These are phyloP conservation scores for Chlorella sorokiniana DNA, from an alignment of 139 green algal genomes.

Conservation along the genomic window DNA sequence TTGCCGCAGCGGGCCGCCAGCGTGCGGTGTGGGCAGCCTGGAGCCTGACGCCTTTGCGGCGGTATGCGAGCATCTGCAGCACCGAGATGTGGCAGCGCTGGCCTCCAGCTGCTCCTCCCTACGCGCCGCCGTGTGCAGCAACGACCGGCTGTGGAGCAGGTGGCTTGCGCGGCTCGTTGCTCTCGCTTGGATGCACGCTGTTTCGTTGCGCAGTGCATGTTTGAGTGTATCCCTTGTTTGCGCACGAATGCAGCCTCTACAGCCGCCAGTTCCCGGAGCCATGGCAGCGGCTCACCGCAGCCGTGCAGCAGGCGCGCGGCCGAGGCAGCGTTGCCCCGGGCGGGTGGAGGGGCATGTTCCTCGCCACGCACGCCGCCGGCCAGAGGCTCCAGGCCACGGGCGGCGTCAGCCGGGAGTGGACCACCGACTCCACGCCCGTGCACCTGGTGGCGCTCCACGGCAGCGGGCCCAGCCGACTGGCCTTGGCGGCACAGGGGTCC, in stretches of 20 bases:
- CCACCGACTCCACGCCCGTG: conserved; percentile 11
- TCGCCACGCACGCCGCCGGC: not conserved
- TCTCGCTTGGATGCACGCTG: not conserved
- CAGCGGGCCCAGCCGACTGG: not conserved
- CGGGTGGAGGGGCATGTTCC: conserved; percentile 3
- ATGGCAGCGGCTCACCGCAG: conserved; percentile 8
- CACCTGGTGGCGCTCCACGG: not conserved
- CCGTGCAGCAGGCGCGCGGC: not conserved
- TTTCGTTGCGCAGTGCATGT: not conserved
- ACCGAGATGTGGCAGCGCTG: conserved; percentile 7
- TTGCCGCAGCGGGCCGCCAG: not conserved
- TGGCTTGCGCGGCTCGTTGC: not conserved
- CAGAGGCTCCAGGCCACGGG: not conserved
- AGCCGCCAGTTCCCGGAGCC: conserved; percentile 21
- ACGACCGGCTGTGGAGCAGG: conserved; percentile 15
- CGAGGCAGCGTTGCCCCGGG: not conserved
- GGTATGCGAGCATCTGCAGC: conserved; percentile 13
- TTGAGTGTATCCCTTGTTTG: no score
- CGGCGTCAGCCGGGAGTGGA: conserved; percentile 1
- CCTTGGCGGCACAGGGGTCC: conserved; percentile 6
- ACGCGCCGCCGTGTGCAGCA: not conserved
- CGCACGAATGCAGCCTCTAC: not conserved
- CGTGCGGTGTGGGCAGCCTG: not conserved
- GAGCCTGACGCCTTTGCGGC: conserved; percentile 16
- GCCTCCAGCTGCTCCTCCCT: not conserved